Conservation (phyloP, 768 basidiomycete species). For the Hypholoma sublateritium region DNA sequence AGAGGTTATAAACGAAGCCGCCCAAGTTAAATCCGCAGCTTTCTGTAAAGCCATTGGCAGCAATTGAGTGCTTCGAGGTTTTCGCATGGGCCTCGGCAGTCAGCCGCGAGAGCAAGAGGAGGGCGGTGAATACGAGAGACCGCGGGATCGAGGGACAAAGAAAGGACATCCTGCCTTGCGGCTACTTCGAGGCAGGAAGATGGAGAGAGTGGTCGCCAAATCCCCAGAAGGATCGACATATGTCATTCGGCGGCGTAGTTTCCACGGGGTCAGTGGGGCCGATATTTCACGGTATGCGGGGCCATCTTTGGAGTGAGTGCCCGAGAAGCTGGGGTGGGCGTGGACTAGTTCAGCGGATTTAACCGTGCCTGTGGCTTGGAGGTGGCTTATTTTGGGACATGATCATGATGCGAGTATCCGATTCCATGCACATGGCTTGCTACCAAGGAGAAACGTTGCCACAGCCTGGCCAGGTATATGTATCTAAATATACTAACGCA, state of each 20-base stretch:
- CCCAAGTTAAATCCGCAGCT: conserved; percentile 21
- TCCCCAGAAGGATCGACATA: conserved; percentile 1
- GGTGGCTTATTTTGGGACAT: conserved; percentile 3
- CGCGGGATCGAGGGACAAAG: conserved; percentile 6
- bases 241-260: conserved; percentile 4
- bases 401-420: not conserved
- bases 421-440: not conserved
- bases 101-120: conserved; percentile 15
- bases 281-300: conserved; percentile 2
- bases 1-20: conserved; percentile 22
- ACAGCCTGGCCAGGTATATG: not conserved
- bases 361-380: not conserved
- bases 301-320: conserved; percentile 2
- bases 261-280: not conserved
- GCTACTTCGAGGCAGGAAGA: conserved; percentile 1
- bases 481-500: too few species aligned
- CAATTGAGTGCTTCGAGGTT: conserved; percentile 7
- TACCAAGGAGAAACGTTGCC: not conserved
- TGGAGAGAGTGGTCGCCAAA: not conserved
- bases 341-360: not conserved
- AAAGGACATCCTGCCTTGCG: conserved; percentile 5
- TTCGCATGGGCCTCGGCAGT: conserved; percentile 8
- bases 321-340: conserved; percentile 1
- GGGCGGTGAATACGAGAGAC: conserved; percentile 9
- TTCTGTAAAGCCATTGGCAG: conserved; percentile 13